These are phyloP conservation scores for Sporothrix phasma DNA, from an alignment of 2,329 filamentous ascomycete species.

Conservation along the genomic window DNA sequence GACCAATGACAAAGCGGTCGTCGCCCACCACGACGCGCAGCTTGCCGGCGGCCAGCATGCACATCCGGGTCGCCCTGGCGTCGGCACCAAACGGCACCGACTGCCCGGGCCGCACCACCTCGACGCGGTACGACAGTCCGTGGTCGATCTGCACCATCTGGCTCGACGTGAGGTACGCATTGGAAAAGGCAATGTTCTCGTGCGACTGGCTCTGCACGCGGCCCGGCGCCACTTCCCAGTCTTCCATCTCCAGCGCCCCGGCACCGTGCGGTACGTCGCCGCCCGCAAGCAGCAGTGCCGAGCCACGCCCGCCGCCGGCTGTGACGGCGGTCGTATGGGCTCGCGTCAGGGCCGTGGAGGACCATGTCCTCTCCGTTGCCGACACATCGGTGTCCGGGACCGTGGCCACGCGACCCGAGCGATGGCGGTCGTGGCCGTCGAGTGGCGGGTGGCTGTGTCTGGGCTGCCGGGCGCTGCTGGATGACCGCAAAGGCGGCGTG, in stretches of 20 bases:
- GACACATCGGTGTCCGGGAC: neutral
- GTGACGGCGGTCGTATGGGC: too few species aligned
- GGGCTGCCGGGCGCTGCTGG: neutral
- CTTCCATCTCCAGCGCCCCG: slow-evolving; percentile 27
- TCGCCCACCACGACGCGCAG: slow-evolving; percentile 23
- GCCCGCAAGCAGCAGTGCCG: slow-evolving; percentile 18
- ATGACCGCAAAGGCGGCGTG: neutral
- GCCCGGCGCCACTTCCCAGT: slow-evolving; percentile 30
- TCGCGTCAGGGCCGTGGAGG: neutral
- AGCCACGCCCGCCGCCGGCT: neutral
- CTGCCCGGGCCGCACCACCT: slow-evolving; percentile 22
- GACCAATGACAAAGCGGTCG: slow-evolving; percentile 32
- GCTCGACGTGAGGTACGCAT: slow-evolving; percentile 24
- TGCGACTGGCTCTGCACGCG: slow-evolving; percentile 20
- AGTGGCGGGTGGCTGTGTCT: neutral
- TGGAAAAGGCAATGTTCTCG: slow-evolving; percentile 25
- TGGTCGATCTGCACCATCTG: slow-evolving; percentile 22
- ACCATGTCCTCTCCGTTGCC: neutral
- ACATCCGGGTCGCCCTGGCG: slow-evolving; percentile 20
- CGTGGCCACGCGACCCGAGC: slow-evolving; percentile 16
- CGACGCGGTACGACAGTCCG: slow-evolving; percentile 24
- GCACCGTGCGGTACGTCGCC: slow-evolving; percentile 15
- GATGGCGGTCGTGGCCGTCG: slow-evolving; percentile 1
- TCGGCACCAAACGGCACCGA: slow-evolving; percentile 20
- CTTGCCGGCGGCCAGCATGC: slow-evolving; percentile 26